Base-by-base conservation (phyloP, 2,329 filamentous ascomycete species). In the Mariannaea elegans region DNA sequence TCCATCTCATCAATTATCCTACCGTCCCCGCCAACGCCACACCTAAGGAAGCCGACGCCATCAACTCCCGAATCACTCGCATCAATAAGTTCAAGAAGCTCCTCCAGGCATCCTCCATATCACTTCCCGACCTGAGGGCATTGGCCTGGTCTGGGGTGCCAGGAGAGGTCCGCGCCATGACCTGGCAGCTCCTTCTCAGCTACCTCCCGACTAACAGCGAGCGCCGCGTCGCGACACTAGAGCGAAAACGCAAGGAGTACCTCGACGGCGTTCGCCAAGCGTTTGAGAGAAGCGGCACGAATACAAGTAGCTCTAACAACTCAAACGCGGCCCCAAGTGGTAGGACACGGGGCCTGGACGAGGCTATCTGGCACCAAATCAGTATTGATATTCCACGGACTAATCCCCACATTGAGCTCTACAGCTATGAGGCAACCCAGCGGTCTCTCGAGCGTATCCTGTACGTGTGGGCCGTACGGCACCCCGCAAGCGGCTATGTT, bases 81-180 rank as follows among this genome's bases (percentile, higher is more conserved):
- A 99, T 99, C 75, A 97, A 99, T 79, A 98, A 98, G 74, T 99
- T 99, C 80, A 99, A 99, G 77, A 91, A 90, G 70, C 92, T 99
- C 51, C 82, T 99, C 7, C 95, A 99, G 78, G 88, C 94, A 19
- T 97, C 92, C 38, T 93, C 92, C 1, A 95, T 99, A 69, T 90
- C 93, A 2, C 79, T 98, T 2, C 82, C 90, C 16, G 94, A 98
- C 52, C 83, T 99, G 21, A 87, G 95, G 63, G 84, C 93, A 58
- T 83, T 93, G 29, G 93, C 95, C 27, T 99, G 96, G 95, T 95
- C 94, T 51, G 95, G 95, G 12, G 86, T 98, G 32, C 96, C 95
- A 0, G 90, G 93, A 69, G 96, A 99, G 79, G 93, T 99, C 16
- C 92, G 96, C 56, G 93, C 95, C 49, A 97, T 99, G 90, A 95